Evolutionary conservation across 2,329 filamentous ascomycete genomes (phyloP).

Genomic region (Aplosporella prunicola): DNA sequence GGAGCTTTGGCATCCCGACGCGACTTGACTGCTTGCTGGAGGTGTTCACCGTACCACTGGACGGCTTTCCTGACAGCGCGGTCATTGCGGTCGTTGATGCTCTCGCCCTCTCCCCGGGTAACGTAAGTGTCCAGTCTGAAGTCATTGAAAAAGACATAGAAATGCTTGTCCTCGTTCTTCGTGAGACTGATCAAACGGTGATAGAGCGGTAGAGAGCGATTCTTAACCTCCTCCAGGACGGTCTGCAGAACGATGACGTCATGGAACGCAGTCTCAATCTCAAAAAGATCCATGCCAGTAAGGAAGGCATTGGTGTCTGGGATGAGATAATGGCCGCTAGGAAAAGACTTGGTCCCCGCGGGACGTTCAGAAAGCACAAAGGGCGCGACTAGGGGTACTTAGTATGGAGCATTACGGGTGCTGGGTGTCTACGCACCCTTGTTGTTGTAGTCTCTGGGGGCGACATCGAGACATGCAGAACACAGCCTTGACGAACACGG

Average conservation of each 20-base stretch:
- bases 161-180: slow-evolving; percentile 92
- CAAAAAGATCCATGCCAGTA: slow-evolving; percentile 94
- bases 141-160: slow-evolving; percentile 99
- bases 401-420: slow-evolving; percentile 16
- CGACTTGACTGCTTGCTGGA: slow-evolving; percentile 53
- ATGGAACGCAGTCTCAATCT: slow-evolving; percentile 82
- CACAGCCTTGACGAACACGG: slow-evolving; percentile 93
- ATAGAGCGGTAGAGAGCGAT: slow-evolving; percentile 87
- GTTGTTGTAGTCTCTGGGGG: slow-evolving; percentile 70
- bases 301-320: slow-evolving; percentile 95
- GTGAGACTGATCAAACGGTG: slow-evolving; percentile 84
- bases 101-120: slow-evolving; percentile 63
- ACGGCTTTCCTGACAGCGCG: slow-evolving; percentile 78
- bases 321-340: slow-evolving; percentile 84
- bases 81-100: slow-evolving; percentile 94
- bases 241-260: slow-evolving; percentile 96
- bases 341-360: slow-evolving; percentile 70
- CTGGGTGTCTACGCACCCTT: slow-evolving; percentile 44
- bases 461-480: slow-evolving; percentile 60
- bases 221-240: slow-evolving; percentile 90
- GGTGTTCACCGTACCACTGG: slow-evolving; percentile 81
- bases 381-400: slow-evolving; percentile 51
- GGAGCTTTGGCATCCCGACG: slow-evolving; percentile 48
- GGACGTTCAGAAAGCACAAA: slow-evolving; percentile 87
- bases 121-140: slow-evolving; percentile 90